phyloP scores from a whole-genome alignment of 768 basidiomycete species.

The Russula ochroleuca region DNA sequence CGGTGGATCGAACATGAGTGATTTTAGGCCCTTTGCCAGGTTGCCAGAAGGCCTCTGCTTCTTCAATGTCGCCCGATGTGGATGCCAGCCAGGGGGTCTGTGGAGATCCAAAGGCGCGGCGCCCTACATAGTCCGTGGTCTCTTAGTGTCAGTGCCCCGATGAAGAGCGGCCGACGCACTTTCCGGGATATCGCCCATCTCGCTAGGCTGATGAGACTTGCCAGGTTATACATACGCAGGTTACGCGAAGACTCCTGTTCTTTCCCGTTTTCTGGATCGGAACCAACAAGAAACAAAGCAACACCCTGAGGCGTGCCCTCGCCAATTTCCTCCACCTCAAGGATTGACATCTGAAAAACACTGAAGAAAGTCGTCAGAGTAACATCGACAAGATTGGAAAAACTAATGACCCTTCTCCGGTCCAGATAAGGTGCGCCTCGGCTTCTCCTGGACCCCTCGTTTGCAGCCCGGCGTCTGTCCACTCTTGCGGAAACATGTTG shows the following conservation, averaged over 20 bases:
- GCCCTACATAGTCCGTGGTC: slow-evolving; percentile 39
- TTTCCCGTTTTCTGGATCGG: slow-evolving; percentile 49
- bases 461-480: slow-evolving; percentile 41
- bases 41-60: slow-evolving; percentile 52
- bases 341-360: slow-evolving; percentile 70
- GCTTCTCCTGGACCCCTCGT: slow-evolving; percentile 69
- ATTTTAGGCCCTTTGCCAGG: slow-evolving; percentile 60
- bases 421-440: slow-evolving; percentile 62
- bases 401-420: slow-evolving; percentile 62
- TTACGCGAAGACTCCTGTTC: slow-evolving; percentile 54
- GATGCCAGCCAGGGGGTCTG: slow-evolving; percentile 47
- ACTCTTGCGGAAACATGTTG: slow-evolving; percentile 76
- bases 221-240: slow-evolving; percentile 80
- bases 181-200: slow-evolving; percentile 69
- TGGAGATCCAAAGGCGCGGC: slow-evolving; percentile 58
- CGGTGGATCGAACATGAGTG: slow-evolving; percentile 47
- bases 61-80: slow-evolving; percentile 44
- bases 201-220: slow-evolving; percentile 68
- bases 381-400: neutral
- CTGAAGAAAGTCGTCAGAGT: slow-evolving; percentile 36
- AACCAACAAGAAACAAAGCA: slow-evolving; percentile 69
- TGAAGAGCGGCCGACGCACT: slow-evolving; percentile 37
- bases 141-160: slow-evolving; percentile 3
- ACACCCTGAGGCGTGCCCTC: slow-evolving; percentile 65
- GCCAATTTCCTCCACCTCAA: slow-evolving; percentile 60